phyloP scores from a whole-genome alignment of 257 asterid species.

The Solanum lycopersicoides region DNA sequence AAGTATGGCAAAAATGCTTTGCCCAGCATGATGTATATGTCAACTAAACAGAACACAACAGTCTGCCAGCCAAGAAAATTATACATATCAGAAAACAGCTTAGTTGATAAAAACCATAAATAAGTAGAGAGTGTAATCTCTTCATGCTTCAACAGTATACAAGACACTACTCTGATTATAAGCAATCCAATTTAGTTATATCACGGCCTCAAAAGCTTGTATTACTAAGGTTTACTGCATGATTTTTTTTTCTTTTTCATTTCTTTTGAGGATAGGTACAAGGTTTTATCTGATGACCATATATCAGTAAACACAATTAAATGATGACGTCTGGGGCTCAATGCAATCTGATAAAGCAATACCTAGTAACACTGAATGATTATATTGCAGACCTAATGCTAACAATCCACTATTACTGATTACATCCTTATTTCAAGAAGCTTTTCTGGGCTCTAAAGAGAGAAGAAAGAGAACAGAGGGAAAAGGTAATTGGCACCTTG shows the following conservation, averaged over 20 bases:
- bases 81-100: neutral
- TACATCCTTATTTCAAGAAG: neutral
- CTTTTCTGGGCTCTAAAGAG: neutral
- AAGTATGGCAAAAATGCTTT: conserved; percentile 85
- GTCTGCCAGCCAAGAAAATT: conserved; percentile 50
- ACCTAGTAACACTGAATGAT: neutral
- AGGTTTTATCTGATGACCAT: neutral
- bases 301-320: neutral
- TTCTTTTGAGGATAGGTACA: neutral
- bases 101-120: neutral
- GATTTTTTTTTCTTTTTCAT: neutral
- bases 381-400: neutral
- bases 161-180: neutral
- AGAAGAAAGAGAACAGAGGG: neutral
- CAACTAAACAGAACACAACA: conserved; percentile 95
- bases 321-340: neutral
- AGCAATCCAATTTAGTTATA: neutral
- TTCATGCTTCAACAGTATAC: neutral
- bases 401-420: neutral
- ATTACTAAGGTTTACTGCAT: neutral
- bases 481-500: conserved; percentile 39
- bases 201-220: neutral
- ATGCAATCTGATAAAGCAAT: neutral
- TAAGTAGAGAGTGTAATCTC: neutral
- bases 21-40: conserved; percentile 92